Percentiles rank a stretch among this genome's conserved stretches.
phyloP scores from a whole-genome alignment of 352 stramenopile genomes.

The Albugo candida region DNA sequence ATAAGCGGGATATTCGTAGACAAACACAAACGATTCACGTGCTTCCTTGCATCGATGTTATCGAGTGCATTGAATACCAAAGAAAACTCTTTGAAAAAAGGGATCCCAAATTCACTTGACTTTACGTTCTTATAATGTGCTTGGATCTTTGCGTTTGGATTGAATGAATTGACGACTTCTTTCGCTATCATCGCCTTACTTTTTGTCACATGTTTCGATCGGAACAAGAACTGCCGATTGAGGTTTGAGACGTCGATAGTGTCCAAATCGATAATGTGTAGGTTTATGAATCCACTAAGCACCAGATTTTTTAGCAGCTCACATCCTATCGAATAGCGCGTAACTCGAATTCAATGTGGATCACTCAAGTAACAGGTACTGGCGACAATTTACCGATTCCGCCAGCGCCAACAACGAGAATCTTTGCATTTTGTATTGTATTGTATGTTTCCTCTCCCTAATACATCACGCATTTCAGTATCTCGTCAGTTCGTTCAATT shows the following conservation, averaged over 20 bases:
- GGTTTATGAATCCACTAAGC: conserved; percentile 86
- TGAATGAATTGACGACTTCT: conserved; percentile 73
- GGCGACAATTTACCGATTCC: conserved; percentile 80
- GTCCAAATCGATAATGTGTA: conserved; percentile 95
- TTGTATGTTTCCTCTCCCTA: conserved; percentile 34
- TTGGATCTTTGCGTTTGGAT: conserved; percentile 74
- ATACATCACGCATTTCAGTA: not conserved
- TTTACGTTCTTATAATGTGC: conserved; percentile 98
- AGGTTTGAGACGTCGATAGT: conserved; percentile 99
- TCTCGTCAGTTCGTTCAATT: no score
- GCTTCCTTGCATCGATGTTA: conserved; percentile 96
- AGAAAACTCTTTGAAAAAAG: conserved; percentile 92
- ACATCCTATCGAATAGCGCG: conserved; percentile 44
- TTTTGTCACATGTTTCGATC: conserved; percentile 92
- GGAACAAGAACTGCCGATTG: conserved; percentile 99
- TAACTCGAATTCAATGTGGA: not conserved
- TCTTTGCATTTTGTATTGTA: conserved; percentile 65
- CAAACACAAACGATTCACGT: conserved; percentile 98
- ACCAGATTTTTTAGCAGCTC: conserved; percentile 99
- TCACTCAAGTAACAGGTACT: not conserved
- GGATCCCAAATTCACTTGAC: conserved; percentile 72
- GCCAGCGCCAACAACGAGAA: conserved; percentile 94
- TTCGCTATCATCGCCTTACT: conserved; percentile 86
- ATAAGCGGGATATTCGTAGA: conserved; percentile 75
- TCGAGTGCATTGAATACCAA: conserved; percentile 99